Evolutionary conservation across 148 eudicot genomes (phyloP).

Genomic region (Agrostemma githago): DNA sequence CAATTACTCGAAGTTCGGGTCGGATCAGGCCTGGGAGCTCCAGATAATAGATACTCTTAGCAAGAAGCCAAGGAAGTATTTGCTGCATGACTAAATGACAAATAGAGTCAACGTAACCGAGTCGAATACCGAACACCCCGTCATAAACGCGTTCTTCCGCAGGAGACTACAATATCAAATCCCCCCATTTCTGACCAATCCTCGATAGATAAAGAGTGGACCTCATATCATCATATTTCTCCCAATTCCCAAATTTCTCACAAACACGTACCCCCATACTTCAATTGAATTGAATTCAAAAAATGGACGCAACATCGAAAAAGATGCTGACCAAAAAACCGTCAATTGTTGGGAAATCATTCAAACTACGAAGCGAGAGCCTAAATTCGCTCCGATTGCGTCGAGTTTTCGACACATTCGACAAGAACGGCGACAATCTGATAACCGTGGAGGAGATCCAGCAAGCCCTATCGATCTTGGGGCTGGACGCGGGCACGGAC

Average conservation of each 20-base stretch:
- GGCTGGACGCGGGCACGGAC: conserved; percentile 54
- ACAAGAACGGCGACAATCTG: conserved; percentile 61
- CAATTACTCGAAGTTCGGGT: no score
- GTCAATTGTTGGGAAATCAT: conserved; percentile 30
- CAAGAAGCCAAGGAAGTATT: no score
- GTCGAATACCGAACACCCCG: conserved; percentile 1
- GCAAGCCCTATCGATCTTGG: conserved; percentile 53
- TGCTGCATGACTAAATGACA: no score
- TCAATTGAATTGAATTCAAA: not conserved
- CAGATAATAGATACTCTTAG: no score
- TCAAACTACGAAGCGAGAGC: conserved; percentile 65
- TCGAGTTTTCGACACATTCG: conserved; percentile 73
- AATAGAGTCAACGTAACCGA: conserved; percentile 6
- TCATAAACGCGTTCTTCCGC: conserved; percentile 4
- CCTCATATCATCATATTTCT: not conserved
- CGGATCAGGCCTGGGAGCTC: no score
- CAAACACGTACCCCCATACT: not conserved
- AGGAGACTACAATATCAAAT: not conserved
- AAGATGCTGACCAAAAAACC: conserved; percentile 15
- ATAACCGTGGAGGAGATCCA: conserved; percentile 58
- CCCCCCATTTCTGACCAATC: not conserved
- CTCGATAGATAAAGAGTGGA: not conserved
- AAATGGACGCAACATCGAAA: not conserved
- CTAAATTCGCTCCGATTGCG: conserved; percentile 67
- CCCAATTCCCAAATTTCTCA: not conserved